Evolutionary conservation across 352 stramenopile species (phyloP).

Genomic region (Pilasporangium apinafurcum): DNA sequence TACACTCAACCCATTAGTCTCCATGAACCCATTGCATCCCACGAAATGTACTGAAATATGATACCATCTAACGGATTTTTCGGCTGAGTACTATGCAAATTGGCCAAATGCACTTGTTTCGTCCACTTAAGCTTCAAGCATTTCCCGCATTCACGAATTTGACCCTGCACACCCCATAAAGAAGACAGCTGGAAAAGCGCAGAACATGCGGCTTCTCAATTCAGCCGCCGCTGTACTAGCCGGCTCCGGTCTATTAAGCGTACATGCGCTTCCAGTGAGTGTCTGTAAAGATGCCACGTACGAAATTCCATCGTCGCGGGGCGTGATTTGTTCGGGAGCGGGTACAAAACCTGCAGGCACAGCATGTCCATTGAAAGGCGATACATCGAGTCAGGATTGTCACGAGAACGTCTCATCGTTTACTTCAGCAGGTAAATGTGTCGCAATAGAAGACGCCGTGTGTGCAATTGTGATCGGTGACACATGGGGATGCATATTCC

Average conservation of each 20-base stretch:
- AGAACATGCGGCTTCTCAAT: too few relatives aligned
- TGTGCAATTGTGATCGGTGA: slow-evolving; percentile 30
- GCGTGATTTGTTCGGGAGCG: slow-evolving; percentile 40
- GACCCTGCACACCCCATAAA: too few relatives aligned
- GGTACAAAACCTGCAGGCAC: slow-evolving; percentile 24
- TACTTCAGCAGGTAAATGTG: slow-evolving; percentile 14
- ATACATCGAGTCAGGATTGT: slow-evolving; percentile 29
- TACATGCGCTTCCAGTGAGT: slow-evolving; percentile 22
- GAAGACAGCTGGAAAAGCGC: too few relatives aligned
- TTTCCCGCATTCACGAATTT: too few relatives aligned
- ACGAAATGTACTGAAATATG: too few relatives aligned
- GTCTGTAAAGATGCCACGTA: slow-evolving; percentile 59
- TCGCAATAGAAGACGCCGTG: slow-evolving; percentile 28
- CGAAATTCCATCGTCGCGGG: slow-evolving; percentile 23
- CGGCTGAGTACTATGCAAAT: too few relatives aligned
- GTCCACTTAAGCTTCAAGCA: too few relatives aligned
- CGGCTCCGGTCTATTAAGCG: slow-evolving; percentile 3
- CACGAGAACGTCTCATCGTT: slow-evolving; percentile 34
- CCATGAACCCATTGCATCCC: too few relatives aligned
- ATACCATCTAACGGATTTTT: too few relatives aligned
- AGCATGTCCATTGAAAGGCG: slow-evolving; percentile 37
- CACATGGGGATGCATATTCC: slow-evolving; percentile 25
- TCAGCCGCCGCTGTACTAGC: slow-evolving; percentile 1
- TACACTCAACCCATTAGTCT: too few relatives aligned
- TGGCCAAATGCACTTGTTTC: too few relatives aligned